phyloP scores from a whole-genome alignment of 768 basidiomycete species.

The Chalciporus sphaerocephalus region DNA sequence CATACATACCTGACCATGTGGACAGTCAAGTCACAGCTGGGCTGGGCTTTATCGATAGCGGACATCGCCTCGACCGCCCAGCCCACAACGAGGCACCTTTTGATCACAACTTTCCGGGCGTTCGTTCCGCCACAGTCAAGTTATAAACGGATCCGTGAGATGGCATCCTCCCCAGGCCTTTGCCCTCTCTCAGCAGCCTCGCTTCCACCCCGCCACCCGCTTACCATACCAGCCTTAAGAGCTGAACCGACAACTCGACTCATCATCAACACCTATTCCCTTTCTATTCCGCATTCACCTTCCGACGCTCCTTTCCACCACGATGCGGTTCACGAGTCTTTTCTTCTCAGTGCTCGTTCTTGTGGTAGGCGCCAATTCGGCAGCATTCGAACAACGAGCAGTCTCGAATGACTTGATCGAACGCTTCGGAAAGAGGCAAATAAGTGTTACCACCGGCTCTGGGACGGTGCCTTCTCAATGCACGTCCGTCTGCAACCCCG shows the following conservation, averaged over 20 bases:
- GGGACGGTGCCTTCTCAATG: conserved; percentile 25
- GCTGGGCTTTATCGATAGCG: background rate
- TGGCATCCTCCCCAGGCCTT: background rate
- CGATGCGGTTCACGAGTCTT: conserved; percentile 13
- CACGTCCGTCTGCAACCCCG: conserved; percentile 18
- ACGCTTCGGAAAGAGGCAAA: conserved; percentile 15
- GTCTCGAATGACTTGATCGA: conserved; percentile 2
- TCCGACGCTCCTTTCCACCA: background rate
- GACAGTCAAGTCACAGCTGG: no score
- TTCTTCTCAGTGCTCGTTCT: conserved; percentile 2
- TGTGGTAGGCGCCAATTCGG: conserved; percentile 1
- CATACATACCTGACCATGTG: no score
- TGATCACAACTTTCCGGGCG: background rate
- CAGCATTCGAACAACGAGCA: background rate
- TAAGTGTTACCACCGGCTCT: conserved; percentile 7
- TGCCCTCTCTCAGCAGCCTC: background rate
- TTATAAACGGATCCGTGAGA: background rate
- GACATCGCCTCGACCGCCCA: background rate
- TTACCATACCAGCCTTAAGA: background rate
- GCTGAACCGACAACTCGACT: background rate
- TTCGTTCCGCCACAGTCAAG: background rate
- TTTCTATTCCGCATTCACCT: background rate
- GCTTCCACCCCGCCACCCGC: no score
- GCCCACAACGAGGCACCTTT: no score
- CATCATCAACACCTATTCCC: background rate